phyloP scores from a whole-genome alignment of 441 rosid genomes.

The Kokia cookei region DNA sequence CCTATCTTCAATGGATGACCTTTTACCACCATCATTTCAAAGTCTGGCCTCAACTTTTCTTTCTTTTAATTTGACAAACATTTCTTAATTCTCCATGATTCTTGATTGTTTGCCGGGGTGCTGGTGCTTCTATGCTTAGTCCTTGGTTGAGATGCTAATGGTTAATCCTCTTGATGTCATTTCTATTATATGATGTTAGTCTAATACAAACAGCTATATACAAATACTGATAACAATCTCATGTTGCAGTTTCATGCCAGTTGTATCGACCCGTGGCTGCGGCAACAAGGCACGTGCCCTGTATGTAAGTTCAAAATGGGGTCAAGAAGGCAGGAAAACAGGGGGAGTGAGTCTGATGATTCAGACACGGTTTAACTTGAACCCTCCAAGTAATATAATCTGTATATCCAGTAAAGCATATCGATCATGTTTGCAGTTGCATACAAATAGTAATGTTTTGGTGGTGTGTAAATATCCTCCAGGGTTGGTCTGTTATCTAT shows the following conservation, averaged over 20 bases:
- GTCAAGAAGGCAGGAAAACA: conserved; percentile 21
- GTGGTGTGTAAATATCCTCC: conserved; percentile 9
- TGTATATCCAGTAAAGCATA: not conserved
- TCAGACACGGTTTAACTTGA: conserved; percentile 17
- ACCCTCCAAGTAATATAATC: not conserved
- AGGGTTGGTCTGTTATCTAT: not conserved
- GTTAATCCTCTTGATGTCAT: not conserved
- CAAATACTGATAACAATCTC: not conserved
- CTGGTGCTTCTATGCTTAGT: not conserved
- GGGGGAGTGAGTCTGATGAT: conserved; percentile 23
- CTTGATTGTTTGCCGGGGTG: not conserved
- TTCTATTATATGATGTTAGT: too few relatives aligned
- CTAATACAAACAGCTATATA: not conserved
- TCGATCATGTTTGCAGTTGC: not conserved
- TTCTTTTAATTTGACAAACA: not conserved
- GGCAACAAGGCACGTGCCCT: conserved; percentile 26
- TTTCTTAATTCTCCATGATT: not conserved
- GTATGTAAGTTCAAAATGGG: conserved; percentile 25
- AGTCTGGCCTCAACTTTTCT: not conserved
- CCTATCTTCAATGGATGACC: not conserved
- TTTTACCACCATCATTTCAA: not conserved
- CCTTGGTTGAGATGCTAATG: not conserved
- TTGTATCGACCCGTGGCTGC: conserved; percentile 31
- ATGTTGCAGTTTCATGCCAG: conserved; percentile 24
- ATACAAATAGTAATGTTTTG: not conserved